Evolutionary conservation across 1,284 basidiomycete species (phyloP).

Genomic region (Ganoderma meredithae): DNA sequence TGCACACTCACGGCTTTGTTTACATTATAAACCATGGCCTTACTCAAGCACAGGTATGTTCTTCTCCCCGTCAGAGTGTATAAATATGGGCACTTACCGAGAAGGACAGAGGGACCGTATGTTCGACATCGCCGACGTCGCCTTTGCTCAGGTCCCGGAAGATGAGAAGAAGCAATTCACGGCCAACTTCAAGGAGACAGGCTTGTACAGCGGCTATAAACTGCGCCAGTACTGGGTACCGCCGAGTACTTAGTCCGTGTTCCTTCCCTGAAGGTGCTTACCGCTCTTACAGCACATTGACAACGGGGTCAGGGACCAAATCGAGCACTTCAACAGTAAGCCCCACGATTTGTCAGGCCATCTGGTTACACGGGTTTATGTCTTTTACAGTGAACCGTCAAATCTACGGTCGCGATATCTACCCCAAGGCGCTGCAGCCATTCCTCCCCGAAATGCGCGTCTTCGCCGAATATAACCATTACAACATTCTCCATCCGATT

Average conservation of each 20-base stretch:
- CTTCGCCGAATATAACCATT: constrained; percentile 60
- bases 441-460: constrained; percentile 64
- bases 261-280: background rate
- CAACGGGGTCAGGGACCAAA: constrained; percentile 63
- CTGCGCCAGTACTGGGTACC: constrained; percentile 59
- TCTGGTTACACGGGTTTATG: background rate
- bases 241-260: background rate
- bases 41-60: constrained; percentile 48
- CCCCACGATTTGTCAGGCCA: background rate
- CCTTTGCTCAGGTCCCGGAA: constrained; percentile 57
- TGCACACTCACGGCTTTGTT: constrained; percentile 67
- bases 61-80: background rate
- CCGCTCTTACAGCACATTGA: constrained; percentile 53
- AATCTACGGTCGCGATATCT: constrained; percentile 48
- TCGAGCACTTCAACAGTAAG: constrained; percentile 66
- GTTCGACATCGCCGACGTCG: constrained; percentile 69
- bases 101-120: constrained; percentile 48
- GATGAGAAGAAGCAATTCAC: constrained; percentile 66
- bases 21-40: constrained; percentile 68
- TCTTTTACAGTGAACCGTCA: constrained; percentile 52
- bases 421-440: constrained; percentile 59
- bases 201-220: constrained; percentile 70
- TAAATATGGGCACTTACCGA: background rate
- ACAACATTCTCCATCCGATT: constrained; percentile 56
- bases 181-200: constrained; percentile 55